Evolutionary conservation across 2,329 filamentous ascomycete species (phyloP).

Genomic region (Coccinonectria pachysandricola): DNA sequence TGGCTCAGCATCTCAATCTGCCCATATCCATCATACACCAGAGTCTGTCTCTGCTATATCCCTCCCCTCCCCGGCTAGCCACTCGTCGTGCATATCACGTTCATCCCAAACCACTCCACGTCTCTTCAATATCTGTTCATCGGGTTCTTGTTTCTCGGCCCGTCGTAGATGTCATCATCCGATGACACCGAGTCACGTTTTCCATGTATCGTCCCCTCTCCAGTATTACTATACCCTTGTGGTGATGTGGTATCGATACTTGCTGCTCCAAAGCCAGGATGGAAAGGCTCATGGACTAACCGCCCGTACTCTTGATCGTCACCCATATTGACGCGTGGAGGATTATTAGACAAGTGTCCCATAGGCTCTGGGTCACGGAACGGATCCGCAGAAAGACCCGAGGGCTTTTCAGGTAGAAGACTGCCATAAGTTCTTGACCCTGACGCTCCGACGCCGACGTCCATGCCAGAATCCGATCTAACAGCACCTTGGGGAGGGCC

Average conservation of each 20-base stretch:
- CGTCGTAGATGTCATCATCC: slow-evolving; percentile 32
- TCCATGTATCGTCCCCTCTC: too few species aligned
- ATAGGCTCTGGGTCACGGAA: slow-evolving; percentile 21
- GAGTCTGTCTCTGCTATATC: too few species aligned
- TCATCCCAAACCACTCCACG: background rate
- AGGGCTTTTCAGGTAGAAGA: slow-evolving; percentile 8
- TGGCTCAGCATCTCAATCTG: too few species aligned
- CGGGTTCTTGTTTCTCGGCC: slow-evolving; percentile 27
- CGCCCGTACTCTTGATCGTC: slow-evolving; percentile 14
- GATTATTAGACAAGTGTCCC: slow-evolving; percentile 7
- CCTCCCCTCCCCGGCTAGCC: too few species aligned
- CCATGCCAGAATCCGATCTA: slow-evolving; percentile 12
- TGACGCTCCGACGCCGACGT: too few species aligned
- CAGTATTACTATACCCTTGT: too few species aligned
- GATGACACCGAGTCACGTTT: too few species aligned
- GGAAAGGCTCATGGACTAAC: slow-evolving; percentile 27
- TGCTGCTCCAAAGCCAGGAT: slow-evolving; percentile 30
- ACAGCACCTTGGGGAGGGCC: slow-evolving; percentile 14
- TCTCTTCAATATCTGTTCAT: slow-evolving; percentile 23
- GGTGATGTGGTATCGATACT: too few species aligned
- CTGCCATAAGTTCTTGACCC: slow-evolving; percentile 15
- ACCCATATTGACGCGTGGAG: slow-evolving; percentile 7
- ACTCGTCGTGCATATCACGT: too few species aligned
- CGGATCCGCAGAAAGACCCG: slow-evolving; percentile 24
- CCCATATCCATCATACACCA: too few species aligned